A percentile compares a stretch with the other conserved stretches of the same genome.
phyloP scores from a whole-genome alignment of 2,329 filamentous ascomycete genomes.

The Xylariaceae sp. region DNA sequence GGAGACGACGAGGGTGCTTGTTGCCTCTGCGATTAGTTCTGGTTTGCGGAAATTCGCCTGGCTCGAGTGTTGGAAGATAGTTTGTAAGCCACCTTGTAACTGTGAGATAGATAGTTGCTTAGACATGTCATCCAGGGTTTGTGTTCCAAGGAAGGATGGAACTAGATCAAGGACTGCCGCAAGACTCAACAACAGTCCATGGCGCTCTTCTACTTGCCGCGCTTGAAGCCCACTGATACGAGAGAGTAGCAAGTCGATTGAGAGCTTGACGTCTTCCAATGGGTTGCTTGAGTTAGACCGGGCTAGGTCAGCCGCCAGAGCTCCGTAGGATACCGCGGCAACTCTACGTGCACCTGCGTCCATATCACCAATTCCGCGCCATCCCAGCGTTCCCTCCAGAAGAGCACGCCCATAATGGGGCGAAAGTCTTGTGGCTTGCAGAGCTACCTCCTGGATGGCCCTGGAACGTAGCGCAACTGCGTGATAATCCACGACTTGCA shows the following conservation, averaged over 20 bases:
- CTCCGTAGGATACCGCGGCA: constrained; percentile 68
- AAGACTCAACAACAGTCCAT: constrained; percentile 64
- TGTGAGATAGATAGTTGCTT: constrained; percentile 19
- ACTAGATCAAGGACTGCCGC: constrained; percentile 54
- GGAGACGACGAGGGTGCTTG: constrained; percentile 56
- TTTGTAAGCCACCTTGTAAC: constrained; percentile 28
- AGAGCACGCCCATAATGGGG: constrained; percentile 68
- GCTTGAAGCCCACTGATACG: constrained; percentile 46
- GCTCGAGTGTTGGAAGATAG: constrained; percentile 42
- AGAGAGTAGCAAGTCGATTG: constrained; percentile 42
- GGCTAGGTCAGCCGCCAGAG: constrained; percentile 46
- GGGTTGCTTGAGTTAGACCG: constrained; percentile 20
- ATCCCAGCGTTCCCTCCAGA: constrained; percentile 69
- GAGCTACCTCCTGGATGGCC: constrained; percentile 75
- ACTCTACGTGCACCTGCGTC: constrained; percentile 72
- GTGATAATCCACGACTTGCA: constrained; percentile 91
- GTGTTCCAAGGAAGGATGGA: constrained; percentile 31
- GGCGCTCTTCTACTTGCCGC: constrained; percentile 66
- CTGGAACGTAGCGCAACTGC: constrained; percentile 82
- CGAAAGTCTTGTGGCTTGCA: constrained; percentile 65
- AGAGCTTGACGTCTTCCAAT: constrained; percentile 30
- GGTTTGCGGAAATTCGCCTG: constrained; percentile 53
- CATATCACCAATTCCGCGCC: constrained; percentile 82
- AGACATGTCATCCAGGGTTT: background rate
- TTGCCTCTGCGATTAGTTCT: constrained; percentile 63